Base-by-base conservation (phyloP, 345 rosid species). In the Ceriops zippeliana region DNA sequence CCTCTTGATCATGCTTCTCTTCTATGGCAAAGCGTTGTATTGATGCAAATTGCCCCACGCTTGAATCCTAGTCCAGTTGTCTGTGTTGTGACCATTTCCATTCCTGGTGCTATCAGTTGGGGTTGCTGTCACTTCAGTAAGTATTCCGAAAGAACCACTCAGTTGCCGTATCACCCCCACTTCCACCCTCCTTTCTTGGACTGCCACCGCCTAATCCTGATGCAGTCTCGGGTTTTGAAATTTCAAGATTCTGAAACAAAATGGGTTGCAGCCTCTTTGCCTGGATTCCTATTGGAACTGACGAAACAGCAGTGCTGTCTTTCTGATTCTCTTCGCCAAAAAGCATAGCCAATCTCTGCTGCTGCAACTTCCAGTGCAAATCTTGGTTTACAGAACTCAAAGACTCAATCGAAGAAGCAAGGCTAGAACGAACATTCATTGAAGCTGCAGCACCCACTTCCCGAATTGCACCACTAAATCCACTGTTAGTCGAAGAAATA, bases 281-380 rank as follows among this genome's bases (percentile, higher is more conserved):
- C 58, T 82, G 87, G 63, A 54, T 79, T 58, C 80, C 82, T 0
- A 65, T 34, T 4, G 73, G 68, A 47, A 61, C 79, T 1, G 89
- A 66, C 30, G 79, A 62, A 61, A 21, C 75, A 47, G 21, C 51
- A 22, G 52, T 62, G 67, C 21, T 70, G 26, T 82, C 83, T 65
- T 70, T 79, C 27, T 75, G 73, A 54, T 71, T 77, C 13, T 83
- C 82, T 34, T 71, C 87, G 8, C 85, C 85, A 31, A 83, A 82
- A 63, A 90, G 86, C 87, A 81, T 74, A 65, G 90, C 79, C 66
- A 92, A 78, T 67, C 97, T 82, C 37, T 90, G 97, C 76, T 95
- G 93, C 83, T 95, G 99, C 75, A 95, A 75, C 82, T 88, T 92
- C 86, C 87, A 89, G 84, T 89, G 98, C 81, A 95, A 84, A 79